A percentile compares a stretch with the other conserved stretches of the same genome.
Conservation (phyloP, 1,139 yeast species). For the Scheffersomyces segobiensis region DNA sequence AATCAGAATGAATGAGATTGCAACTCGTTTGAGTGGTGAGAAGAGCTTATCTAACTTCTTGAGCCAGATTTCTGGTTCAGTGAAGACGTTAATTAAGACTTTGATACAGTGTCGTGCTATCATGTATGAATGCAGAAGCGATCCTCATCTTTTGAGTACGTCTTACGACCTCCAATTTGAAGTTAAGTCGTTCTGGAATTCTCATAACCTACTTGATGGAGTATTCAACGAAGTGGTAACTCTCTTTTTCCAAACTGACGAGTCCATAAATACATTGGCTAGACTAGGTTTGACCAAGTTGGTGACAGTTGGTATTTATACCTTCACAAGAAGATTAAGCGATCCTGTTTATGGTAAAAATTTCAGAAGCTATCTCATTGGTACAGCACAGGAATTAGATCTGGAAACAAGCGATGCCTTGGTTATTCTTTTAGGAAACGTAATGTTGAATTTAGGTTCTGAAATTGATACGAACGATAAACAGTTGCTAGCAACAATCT, state of each 20-base stretch:
- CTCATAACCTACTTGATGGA: slow-evolving; percentile 25
- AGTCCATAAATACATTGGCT: slow-evolving; percentile 37
- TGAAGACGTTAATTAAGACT: slow-evolving; percentile 36
- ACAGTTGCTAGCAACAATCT: slow-evolving; percentile 15
- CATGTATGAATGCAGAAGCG: slow-evolving; percentile 18
- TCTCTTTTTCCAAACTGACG: slow-evolving; percentile 46
- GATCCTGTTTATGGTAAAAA: neutral
- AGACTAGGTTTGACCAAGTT: slow-evolving; percentile 31
- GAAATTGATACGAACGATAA: slow-evolving; percentile 5
- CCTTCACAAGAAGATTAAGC: slow-evolving; percentile 14
- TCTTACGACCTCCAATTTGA: slow-evolving; percentile 13
- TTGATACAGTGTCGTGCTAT: slow-evolving; percentile 37
- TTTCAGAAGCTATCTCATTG: neutral
- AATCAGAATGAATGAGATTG: slow-evolving; percentile 55
- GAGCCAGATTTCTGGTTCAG: slow-evolving; percentile 31
- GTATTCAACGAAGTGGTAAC: slow-evolving; percentile 39
- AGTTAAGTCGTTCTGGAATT: slow-evolving; percentile 27
- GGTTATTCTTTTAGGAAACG: neutral
- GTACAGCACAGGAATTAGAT: neutral
- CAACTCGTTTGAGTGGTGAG: slow-evolving; percentile 46
- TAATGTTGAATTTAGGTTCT: neutral
- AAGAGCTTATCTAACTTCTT: slow-evolving; percentile 36
- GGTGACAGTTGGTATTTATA: slow-evolving; percentile 22
- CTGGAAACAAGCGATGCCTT: neutral
- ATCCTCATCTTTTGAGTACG: slow-evolving; percentile 15